These are phyloP conservation scores for Cystobasidium pallidum DNA, from an alignment of 1,284 basidiomycete genomes.

Conservation along the genomic window DNA sequence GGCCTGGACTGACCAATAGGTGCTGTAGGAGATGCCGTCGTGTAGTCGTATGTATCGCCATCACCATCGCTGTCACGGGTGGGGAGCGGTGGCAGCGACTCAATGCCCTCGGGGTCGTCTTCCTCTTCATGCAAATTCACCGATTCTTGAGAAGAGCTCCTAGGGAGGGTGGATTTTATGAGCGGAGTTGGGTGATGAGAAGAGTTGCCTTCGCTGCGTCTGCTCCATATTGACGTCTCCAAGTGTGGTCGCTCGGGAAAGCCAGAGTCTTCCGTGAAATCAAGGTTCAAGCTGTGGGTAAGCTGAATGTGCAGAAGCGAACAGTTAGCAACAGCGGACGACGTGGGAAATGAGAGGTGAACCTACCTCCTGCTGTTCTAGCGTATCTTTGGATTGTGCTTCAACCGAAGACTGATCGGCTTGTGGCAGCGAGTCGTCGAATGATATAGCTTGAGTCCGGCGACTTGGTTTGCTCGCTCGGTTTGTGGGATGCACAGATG, in stretches of 20 bases:
- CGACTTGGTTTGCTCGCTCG: not conserved
- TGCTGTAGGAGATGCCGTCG: constrained; percentile 18
- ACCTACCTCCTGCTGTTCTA: constrained; percentile 1
- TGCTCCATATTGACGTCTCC: constrained; percentile 18
- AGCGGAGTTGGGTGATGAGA: constrained; percentile 1
- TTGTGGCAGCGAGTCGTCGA: constrained; percentile 6
- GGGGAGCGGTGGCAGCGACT: constrained; percentile 3
- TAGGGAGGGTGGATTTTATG: not conserved
- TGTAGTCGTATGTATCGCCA: constrained; percentile 20
- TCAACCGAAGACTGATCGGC: constrained; percentile 10
- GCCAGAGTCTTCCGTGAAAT: constrained; percentile 19
- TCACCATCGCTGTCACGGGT: constrained; percentile 1
- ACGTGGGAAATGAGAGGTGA: not conserved
- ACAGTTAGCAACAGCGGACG: not conserved
- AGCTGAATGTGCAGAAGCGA: not conserved
- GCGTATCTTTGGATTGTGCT: not conserved
- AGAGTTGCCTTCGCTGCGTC: not conserved
- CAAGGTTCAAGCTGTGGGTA: constrained; percentile 3
- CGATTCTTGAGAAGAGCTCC: not conserved
- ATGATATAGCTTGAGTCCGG: constrained; percentile 3
- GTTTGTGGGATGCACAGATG: not conserved
- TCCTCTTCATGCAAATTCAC: not conserved
- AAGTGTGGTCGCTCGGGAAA: constrained; percentile 13
- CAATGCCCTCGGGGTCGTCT: not conserved
- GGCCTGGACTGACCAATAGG: not conserved